Conservation (phyloP, 2,329 filamentous ascomycete species). For the Anthostomella pinea region DNA sequence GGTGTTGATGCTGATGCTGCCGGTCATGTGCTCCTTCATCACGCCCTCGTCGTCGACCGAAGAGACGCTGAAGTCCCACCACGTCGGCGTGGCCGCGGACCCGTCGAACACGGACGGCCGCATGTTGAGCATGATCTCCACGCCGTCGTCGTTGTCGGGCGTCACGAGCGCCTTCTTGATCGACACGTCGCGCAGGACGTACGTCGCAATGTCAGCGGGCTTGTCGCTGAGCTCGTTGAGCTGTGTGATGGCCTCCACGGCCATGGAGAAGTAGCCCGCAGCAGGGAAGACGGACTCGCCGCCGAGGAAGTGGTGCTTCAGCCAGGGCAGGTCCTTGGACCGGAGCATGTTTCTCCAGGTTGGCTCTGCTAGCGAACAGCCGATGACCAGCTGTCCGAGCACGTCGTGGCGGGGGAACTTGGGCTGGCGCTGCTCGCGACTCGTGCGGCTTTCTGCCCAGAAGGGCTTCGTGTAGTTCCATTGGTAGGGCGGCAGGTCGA, state of each 20-base stretch:
- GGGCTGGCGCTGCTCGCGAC: neutral
- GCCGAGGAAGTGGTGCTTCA: conserved; percentile 1
- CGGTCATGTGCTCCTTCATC: neutral
- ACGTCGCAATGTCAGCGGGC: neutral
- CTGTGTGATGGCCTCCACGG: conserved; percentile 5
- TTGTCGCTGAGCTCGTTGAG: neutral
- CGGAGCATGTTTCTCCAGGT: conserved; percentile 4
- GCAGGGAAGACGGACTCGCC: conserved; percentile 4
- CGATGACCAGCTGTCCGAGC: conserved; percentile 1
- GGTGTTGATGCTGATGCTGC: conserved; percentile 1
- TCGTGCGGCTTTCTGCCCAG: neutral
- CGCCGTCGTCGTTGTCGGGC: conserved; percentile 1
- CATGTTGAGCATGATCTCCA: neutral
- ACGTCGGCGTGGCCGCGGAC: neutral
- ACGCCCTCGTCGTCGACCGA: neutral
- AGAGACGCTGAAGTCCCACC: neutral
- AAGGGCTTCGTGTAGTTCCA: conserved; percentile 1
- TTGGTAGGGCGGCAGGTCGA: conserved; percentile 2
- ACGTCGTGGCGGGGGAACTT: conserved; percentile 2
- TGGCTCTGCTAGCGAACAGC: neutral
- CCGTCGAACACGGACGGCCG: neutral
- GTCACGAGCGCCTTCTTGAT: conserved; percentile 1
- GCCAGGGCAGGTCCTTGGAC: conserved; percentile 3
- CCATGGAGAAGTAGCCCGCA: conserved; percentile 6
- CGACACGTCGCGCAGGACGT: conserved; percentile 1